phyloP scores from a whole-genome alignment of 1,139 yeast species.

The Kodamaea derodonti region DNA sequence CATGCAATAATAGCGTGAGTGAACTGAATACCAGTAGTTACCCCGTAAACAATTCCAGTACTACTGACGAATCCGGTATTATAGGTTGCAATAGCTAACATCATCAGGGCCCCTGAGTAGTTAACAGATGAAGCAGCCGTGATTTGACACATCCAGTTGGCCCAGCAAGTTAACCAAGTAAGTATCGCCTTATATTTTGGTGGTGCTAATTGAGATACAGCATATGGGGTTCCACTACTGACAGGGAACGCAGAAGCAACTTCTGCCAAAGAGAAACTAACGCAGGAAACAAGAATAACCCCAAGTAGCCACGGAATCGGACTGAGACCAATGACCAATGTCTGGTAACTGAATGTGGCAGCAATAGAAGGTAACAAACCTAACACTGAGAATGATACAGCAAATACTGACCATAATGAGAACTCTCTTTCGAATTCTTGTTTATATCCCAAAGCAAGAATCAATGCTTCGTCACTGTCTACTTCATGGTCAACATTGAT shows the following conservation, averaged over 20 bases:
- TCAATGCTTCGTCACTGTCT: slow-evolving; percentile 51
- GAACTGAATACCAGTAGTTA: slow-evolving; percentile 44
- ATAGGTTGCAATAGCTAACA: slow-evolving; percentile 49
- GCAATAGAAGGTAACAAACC: slow-evolving; percentile 71
- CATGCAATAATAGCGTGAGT: slow-evolving; percentile 49
- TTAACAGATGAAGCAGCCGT: slow-evolving; percentile 65
- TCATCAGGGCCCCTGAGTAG: slow-evolving; percentile 58
- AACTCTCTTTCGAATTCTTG: slow-evolving; percentile 73
- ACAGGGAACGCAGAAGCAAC: slow-evolving; percentile 49
- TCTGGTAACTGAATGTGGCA: slow-evolving; percentile 53
- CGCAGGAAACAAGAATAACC: slow-evolving; percentile 45
- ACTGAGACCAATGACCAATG: slow-evolving; percentile 47
- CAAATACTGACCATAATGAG: slow-evolving; percentile 56
- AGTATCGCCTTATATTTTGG: slow-evolving; percentile 49
- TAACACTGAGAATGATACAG: slow-evolving; percentile 69
- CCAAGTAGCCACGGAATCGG: slow-evolving; percentile 57
- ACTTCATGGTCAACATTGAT: slow-evolving; percentile 46
- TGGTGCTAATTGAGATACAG: slow-evolving; percentile 51
- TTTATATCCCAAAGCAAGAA: slow-evolving; percentile 65
- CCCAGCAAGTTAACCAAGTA: slow-evolving; percentile 33
- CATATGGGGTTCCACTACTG: slow-evolving; percentile 47
- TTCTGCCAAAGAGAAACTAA: slow-evolving; percentile 48
- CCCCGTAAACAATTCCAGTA: slow-evolving; percentile 19
- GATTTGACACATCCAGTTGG: slow-evolving; percentile 48
- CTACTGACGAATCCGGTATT: slow-evolving; percentile 15